phyloP scores from a whole-genome alignment of 495 filamentous ascomycete genomes.

The Hypomontagnella monticulosa region DNA sequence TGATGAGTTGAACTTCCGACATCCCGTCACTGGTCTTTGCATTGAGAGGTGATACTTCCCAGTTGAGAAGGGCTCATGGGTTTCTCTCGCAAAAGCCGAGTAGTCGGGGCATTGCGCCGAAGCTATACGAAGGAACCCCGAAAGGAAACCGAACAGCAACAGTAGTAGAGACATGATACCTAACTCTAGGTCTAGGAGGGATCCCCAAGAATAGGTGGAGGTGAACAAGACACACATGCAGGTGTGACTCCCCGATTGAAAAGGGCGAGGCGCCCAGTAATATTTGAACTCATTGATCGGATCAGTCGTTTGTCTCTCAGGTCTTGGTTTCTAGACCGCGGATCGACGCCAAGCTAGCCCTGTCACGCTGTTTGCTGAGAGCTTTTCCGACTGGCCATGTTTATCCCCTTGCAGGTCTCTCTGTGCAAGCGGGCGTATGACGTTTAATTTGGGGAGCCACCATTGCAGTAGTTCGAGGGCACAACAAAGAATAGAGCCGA shows the following conservation, averaged over 20 bases:
- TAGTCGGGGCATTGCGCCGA: slow-evolving; percentile 64
- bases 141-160: slow-evolving; percentile 33
- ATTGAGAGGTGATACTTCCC: slow-evolving; percentile 62
- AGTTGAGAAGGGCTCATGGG: slow-evolving; percentile 56
- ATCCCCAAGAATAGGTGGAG: slow-evolving; percentile 15
- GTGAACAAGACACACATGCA: slow-evolving; percentile 1
- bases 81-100: slow-evolving; percentile 54
- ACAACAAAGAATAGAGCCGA: slow-evolving; percentile 34
- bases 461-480: slow-evolving; percentile 14
- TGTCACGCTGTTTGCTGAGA: slow-evolving; percentile 23
- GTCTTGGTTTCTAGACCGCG: slow-evolving; percentile 20
- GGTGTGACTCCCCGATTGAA: slow-evolving; percentile 17
- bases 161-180: slow-evolving; percentile 32
- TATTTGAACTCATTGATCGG: slow-evolving; percentile 34
- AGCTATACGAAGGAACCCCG: slow-evolving; percentile 17
- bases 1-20: slow-evolving; percentile 69
- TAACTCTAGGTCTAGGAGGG: slow-evolving; percentile 13
- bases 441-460: slow-evolving; percentile 30
- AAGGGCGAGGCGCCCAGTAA: slow-evolving; percentile 32
- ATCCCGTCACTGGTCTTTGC: slow-evolving; percentile 63
- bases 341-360: slow-evolving; percentile 29
- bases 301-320: slow-evolving; percentile 23
- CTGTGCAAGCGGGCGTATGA: slow-evolving; percentile 35
- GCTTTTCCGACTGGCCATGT: slow-evolving; percentile 26
- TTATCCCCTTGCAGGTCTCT: slow-evolving; percentile 36